phyloP scores from a whole-genome alignment of 176 grass and related monocot genomes.

The Coix lacrymajobi region DNA sequence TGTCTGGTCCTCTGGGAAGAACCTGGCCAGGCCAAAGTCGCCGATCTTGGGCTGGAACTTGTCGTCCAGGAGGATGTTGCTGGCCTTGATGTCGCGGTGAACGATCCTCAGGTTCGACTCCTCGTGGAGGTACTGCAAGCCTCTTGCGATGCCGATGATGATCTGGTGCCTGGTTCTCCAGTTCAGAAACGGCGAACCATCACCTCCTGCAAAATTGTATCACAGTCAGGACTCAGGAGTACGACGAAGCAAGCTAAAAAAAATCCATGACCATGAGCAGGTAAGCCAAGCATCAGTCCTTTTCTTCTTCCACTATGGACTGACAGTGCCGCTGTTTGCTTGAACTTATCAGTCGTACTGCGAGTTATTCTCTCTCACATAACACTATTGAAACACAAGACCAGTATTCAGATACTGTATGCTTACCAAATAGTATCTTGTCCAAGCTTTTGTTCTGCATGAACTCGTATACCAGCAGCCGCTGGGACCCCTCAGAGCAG shows the following conservation, averaged over 20 bases:
- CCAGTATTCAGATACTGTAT: too few relatives aligned
- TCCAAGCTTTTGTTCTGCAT: constrained; percentile 69
- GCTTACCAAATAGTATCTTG: constrained; percentile 46
- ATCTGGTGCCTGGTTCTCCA: constrained; percentile 59
- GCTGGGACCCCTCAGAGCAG: constrained; percentile 52
- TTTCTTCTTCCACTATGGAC: neutral
- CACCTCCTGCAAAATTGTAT: constrained; percentile 22
- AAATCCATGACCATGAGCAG: neutral
- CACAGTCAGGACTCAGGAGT: neutral
- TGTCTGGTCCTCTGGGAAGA: constrained; percentile 64
- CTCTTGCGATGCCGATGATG: constrained; percentile 43
- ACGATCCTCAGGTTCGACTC: constrained; percentile 71
- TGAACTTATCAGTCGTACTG: too few relatives aligned
- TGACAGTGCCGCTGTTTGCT: too few relatives aligned
- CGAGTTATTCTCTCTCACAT: too few relatives aligned
- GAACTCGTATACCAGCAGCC: constrained; percentile 62
- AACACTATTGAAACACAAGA: too few relatives aligned
- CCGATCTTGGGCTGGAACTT: constrained; percentile 73
- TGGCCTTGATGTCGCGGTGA: constrained; percentile 70
- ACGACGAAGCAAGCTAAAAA: too few relatives aligned
- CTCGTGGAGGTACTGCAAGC: constrained; percentile 67
- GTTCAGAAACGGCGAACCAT: constrained; percentile 25
- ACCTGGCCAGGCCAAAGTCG: constrained; percentile 65
- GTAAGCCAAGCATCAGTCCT: too few relatives aligned
- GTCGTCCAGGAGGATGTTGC: constrained; percentile 73